Conservation (phyloP, 768 basidiomycete genomes). For the Lactarius hengduanensis region DNA sequence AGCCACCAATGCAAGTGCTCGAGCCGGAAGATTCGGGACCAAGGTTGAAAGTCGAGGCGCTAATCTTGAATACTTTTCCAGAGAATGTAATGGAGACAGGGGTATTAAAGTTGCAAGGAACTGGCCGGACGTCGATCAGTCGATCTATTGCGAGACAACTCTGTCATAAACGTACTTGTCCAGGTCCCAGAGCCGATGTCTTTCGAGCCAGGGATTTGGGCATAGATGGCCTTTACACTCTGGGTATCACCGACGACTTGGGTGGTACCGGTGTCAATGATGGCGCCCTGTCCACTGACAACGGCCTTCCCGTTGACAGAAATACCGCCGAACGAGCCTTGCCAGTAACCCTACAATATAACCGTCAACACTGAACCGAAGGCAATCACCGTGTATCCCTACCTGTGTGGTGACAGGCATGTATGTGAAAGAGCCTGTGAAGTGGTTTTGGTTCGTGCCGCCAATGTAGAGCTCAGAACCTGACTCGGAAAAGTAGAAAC, state of each 20-base stretch:
- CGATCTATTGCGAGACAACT: background rate
- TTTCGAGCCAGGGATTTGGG: background rate
- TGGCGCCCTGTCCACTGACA: slow-evolving; percentile 20
- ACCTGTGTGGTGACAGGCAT: slow-evolving; percentile 6
- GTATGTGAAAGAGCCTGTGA: slow-evolving; percentile 20
- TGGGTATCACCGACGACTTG: slow-evolving; percentile 30
- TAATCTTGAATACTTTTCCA: background rate
- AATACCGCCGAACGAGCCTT: slow-evolving; percentile 31
- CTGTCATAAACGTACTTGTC: background rate
- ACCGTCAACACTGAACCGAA: slow-evolving; percentile 32
- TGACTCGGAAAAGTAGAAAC: slow-evolving; percentile 45
- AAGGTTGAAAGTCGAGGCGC: background rate
- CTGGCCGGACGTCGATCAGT: background rate
- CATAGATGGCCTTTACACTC: background rate
- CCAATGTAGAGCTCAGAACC: slow-evolving; percentile 40
- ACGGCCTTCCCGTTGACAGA: slow-evolving; percentile 29
- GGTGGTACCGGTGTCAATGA: slow-evolving; percentile 38
- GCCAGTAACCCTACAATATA: slow-evolving; percentile 20
- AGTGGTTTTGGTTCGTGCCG: slow-evolving; percentile 22
- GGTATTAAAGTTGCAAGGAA: background rate
- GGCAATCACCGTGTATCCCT: slow-evolving; percentile 14
- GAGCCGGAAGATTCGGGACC: background rate
- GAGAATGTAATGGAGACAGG: background rate
- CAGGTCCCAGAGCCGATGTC: background rate
- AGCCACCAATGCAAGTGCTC: background rate